phyloP scores from a whole-genome alignment of 306 rosid species.

The Sechiopsis laciniata region DNA sequence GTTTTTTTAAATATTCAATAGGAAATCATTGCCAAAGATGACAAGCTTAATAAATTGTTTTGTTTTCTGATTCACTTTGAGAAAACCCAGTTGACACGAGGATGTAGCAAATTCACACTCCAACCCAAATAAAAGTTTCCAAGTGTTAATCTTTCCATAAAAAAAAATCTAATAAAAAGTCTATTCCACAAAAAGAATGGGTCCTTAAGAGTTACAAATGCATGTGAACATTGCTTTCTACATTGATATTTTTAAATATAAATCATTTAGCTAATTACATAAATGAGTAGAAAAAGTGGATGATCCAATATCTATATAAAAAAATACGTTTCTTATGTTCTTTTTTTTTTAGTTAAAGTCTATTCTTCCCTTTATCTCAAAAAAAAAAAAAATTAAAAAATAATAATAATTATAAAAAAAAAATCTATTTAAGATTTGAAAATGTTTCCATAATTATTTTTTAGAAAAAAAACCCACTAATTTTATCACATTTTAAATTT shows the following conservation, averaged over 20 bases:
- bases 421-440: too few relatives aligned
- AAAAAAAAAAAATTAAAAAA: too few relatives aligned
- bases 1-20: neutral
- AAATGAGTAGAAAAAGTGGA: neutral
- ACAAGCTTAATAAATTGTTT: neutral
- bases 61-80: neutral
- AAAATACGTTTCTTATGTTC: too few relatives aligned
- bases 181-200: neutral
- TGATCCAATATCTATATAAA: slow-evolving; percentile 8
- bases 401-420: too few relatives aligned
- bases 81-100: neutral
- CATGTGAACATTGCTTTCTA: slow-evolving; percentile 22
- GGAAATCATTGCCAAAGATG: neutral
- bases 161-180: slow-evolving; percentile 18
- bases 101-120: neutral
- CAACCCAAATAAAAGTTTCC: neutral
- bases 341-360: too few relatives aligned
- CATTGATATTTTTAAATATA: neutral
- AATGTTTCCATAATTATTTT: too few relatives aligned
- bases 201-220: slow-evolving; percentile 14
- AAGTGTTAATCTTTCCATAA: neutral
- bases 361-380: too few relatives aligned
- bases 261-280: slow-evolving; percentile 4
- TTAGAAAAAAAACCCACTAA: too few relatives aligned
- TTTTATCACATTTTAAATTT: too few relatives aligned